Percentiles rank a stretch among this genome's conserved stretches.
Evolutionary conservation across 345 rosid genomes (phyloP).

Genomic region (Microthlaspi erraticum): DNA sequence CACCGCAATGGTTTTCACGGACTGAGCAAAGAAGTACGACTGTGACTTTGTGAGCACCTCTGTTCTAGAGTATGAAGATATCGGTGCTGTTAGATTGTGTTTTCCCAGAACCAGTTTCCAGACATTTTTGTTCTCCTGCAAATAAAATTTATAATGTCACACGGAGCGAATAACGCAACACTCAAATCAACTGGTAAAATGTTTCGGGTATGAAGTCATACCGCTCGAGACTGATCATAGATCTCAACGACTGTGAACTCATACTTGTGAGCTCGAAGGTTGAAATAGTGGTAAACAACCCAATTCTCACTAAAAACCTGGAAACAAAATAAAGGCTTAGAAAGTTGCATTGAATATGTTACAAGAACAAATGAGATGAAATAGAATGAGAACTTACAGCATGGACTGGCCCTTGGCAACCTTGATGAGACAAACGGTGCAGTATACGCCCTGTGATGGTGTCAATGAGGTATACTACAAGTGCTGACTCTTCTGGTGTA

Average conservation of each 20-base stretch:
- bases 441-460: slow-evolving; percentile 90
- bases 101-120: slow-evolving; percentile 92
- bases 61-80: slow-evolving; percentile 83
- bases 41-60: slow-evolving; percentile 90
- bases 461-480: slow-evolving; percentile 88
- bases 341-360: slow-evolving; percentile 21
- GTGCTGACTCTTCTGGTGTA: slow-evolving; percentile 83
- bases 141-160: slow-evolving; percentile 27
- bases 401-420: slow-evolving; percentile 92
- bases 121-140: slow-evolving; percentile 95
- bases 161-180: slow-evolving; percentile 30
- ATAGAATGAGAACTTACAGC: slow-evolving; percentile 61
- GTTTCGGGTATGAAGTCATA: slow-evolving; percentile 46
- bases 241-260: slow-evolving; percentile 97
- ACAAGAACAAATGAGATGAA: slow-evolving; percentile 28
- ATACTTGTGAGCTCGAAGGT: slow-evolving; percentile 93
- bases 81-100: slow-evolving; percentile 89
- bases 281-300: slow-evolving; percentile 98
- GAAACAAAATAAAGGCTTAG: slow-evolving; percentile 42
- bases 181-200: slow-evolving; percentile 4
- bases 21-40: slow-evolving; percentile 92
- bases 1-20: slow-evolving; percentile 82
- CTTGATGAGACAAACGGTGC: slow-evolving; percentile 93
- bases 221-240: slow-evolving; percentile 98
- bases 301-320: slow-evolving; percentile 98